These are phyloP conservation scores for Cytospora piceicola DNA, from an alignment of 2,329 filamentous ascomycete genomes.

Conservation along the genomic window DNA sequence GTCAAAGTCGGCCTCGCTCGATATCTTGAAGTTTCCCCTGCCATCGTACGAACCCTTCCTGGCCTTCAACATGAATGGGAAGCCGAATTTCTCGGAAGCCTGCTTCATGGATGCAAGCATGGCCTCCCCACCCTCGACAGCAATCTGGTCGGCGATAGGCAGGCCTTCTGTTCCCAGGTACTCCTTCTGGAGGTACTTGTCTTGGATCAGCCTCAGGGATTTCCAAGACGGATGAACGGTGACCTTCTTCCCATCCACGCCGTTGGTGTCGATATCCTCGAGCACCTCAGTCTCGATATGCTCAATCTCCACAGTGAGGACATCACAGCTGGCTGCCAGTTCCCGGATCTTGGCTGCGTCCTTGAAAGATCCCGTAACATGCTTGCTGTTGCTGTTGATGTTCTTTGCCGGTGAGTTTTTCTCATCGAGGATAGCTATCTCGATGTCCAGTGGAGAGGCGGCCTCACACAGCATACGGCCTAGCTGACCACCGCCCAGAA, in stretches of 20 bases:
- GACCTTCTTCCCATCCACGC: conserved; percentile 61
- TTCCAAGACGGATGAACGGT: conserved; percentile 81
- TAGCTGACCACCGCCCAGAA: conserved; percentile 71
- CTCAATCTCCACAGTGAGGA: conserved; percentile 93
- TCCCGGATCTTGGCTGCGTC: conserved; percentile 77
- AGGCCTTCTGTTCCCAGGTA: conserved; percentile 71
- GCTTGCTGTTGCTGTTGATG: conserved; percentile 73
- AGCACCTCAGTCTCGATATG: conserved; percentile 90
- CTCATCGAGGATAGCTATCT: conserved; percentile 78
- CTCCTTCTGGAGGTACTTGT: conserved; percentile 90
- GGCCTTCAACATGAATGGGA: conserved; percentile 91
- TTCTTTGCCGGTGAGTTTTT: conserved; percentile 82
- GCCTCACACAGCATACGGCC: conserved; percentile 93
- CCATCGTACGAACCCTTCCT: conserved; percentile 92
- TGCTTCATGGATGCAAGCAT: conserved; percentile 64
- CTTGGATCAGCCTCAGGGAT: conserved; percentile 86
- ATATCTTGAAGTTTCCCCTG: conserved; percentile 65
- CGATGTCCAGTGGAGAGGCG: conserved; percentile 74
- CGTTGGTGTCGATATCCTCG: conserved; percentile 74
- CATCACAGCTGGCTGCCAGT: conserved; percentile 75
- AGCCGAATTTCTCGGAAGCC: conserved; percentile 69
- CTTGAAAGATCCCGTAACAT: conserved; percentile 88
- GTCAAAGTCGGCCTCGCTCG: conserved; percentile 51
- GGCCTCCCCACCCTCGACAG: conserved; percentile 59
- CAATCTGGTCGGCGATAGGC: conserved; percentile 71